These are phyloP conservation scores for Brassica nigra DNA, from an alignment of 345 rosid genomes.

Conservation along the genomic window DNA sequence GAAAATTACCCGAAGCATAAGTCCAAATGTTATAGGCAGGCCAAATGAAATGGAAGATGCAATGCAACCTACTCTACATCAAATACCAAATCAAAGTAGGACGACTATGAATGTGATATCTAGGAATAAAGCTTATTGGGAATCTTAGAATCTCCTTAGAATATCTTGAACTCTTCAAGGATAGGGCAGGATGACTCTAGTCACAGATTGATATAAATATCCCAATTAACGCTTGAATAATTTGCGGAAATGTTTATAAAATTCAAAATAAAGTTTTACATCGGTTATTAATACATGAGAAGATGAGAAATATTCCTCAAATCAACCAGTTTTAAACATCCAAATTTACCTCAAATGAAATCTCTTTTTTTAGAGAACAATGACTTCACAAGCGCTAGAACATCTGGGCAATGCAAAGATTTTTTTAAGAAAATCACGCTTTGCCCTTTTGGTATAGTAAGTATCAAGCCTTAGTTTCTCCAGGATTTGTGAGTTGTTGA, in stretches of 20 bases:
- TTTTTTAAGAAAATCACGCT: conserved; percentile 64
- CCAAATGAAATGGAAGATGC: too few species aligned
- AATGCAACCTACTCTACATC: too few species aligned
- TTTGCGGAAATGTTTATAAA: not conserved
- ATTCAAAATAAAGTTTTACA: not conserved
- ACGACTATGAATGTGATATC: too few species aligned
- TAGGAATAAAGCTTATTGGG: too few species aligned
- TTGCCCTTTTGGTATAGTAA: conserved; percentile 43
- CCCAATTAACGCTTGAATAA: not conserved
- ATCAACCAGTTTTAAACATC: not conserved
- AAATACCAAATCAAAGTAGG: too few species aligned
- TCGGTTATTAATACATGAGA: not conserved
- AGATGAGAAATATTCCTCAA: not conserved
- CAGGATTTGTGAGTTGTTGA: conserved; percentile 7
- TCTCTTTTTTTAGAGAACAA: not conserved
- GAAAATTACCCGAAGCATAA: not conserved
- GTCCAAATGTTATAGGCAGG: too few species aligned
- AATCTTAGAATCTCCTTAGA: too few species aligned
- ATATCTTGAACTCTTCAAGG: not conserved
- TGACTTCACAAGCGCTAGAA: conserved; percentile 15
- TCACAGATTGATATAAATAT: too few species aligned
- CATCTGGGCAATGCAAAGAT: conserved; percentile 23
- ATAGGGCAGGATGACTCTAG: not conserved
- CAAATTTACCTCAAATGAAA: not conserved
- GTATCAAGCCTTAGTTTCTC: not conserved